These are phyloP conservation scores for Ophiostoma australiae DNA, from an alignment of 2,329 filamentous ascomycete species.

Conservation along the genomic window DNA sequence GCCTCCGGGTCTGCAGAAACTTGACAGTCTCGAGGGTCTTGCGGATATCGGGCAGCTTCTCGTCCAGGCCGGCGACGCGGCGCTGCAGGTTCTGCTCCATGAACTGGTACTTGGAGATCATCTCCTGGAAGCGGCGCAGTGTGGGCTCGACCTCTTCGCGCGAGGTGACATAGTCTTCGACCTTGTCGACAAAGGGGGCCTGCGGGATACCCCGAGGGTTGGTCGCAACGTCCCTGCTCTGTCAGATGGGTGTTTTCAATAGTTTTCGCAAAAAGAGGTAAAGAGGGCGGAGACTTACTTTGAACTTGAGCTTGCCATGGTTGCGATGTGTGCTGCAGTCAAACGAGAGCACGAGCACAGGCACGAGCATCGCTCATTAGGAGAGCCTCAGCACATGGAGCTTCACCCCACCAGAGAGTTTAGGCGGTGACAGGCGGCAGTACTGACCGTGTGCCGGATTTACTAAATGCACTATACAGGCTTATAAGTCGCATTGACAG, in stretches of 20 bases:
- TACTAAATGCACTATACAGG: background rate
- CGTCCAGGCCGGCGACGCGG: slow-evolving; percentile 72
- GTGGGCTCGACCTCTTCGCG: slow-evolving; percentile 75
- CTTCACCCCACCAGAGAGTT: slow-evolving; percentile 10
- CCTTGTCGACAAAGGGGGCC: slow-evolving; percentile 80
- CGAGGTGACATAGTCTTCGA: slow-evolving; percentile 79
- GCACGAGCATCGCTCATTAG: background rate
- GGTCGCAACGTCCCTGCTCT: slow-evolving; percentile 47
- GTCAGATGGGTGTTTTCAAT: background rate
- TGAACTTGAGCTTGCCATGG: slow-evolving; percentile 8
- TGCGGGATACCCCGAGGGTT: slow-evolving; percentile 80
- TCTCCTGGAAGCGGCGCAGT: slow-evolving; percentile 80
- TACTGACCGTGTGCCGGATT: background rate
- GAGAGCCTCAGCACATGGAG: background rate
- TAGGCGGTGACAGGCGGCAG: slow-evolving; percentile 26
- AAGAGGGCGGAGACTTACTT: background rate
- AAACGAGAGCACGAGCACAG: background rate
- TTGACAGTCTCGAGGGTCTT: slow-evolving; percentile 90
- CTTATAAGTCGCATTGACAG: background rate
- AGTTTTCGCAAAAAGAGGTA: background rate
- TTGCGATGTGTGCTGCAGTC: background rate
- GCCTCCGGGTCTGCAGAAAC: slow-evolving; percentile 58
- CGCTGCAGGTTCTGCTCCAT: slow-evolving; percentile 94
- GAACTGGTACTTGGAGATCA: slow-evolving; percentile 99
- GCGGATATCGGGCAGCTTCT: slow-evolving; percentile 95